Evolutionary conservation across 1,284 basidiomycete species (phyloP).

Genomic region (Erythrobasidium hasegawianum): DNA sequence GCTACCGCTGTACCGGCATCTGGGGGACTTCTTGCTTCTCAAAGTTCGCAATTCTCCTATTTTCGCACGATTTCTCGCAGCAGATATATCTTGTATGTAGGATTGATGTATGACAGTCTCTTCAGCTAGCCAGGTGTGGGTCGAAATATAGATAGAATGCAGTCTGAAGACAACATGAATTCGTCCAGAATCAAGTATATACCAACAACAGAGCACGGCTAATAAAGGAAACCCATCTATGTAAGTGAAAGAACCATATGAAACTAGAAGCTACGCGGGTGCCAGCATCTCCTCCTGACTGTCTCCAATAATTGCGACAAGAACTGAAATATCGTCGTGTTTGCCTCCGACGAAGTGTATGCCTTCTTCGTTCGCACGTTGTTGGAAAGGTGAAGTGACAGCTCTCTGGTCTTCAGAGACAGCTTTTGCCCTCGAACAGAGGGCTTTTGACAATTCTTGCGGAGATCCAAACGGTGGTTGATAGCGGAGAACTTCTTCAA

Average conservation of each 20-base stretch:
- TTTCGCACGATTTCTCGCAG: neutral
- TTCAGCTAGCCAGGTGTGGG: too few species aligned
- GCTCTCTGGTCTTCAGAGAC: slow-evolving; percentile 55
- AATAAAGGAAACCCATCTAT: too few species aligned
- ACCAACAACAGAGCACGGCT: too few species aligned
- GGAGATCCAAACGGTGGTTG: slow-evolving; percentile 51
- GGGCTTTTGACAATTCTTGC: slow-evolving; percentile 55
- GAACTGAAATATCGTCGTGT: slow-evolving; percentile 52
- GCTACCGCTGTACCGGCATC: neutral
- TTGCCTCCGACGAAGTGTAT: slow-evolving; percentile 54
- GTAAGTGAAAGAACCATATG: too few species aligned
- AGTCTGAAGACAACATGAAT: too few species aligned
- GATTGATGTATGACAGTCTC: too few species aligned
- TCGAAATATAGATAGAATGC: too few species aligned
- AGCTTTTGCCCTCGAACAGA: slow-evolving; percentile 54
- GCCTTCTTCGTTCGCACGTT: slow-evolving; percentile 57
- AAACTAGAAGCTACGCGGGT: too few species aligned
- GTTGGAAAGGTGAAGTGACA: slow-evolving; percentile 56
- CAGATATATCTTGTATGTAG: too few species aligned
- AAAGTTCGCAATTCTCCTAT: neutral
- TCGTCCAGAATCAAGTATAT: too few species aligned
- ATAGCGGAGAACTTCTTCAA: slow-evolving; percentile 78
- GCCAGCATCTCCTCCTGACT: slow-evolving; percentile 2
- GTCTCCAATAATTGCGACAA: slow-evolving; percentile 51
- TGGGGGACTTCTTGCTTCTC: neutral